Conservation (phyloP, 768 basidiomycete species). For the Boletus vermiculosoides region DNA sequence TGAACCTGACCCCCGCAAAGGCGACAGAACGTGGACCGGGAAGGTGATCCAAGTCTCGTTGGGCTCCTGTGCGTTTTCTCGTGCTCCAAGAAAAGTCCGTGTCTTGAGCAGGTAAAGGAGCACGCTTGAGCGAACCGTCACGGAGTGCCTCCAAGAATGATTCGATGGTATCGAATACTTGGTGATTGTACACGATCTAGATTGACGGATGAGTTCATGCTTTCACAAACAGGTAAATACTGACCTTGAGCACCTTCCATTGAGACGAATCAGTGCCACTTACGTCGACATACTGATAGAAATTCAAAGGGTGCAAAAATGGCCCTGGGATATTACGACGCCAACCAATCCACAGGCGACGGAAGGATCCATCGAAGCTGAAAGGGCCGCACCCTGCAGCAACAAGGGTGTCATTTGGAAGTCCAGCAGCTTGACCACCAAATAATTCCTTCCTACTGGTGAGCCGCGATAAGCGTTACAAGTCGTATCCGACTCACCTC, state of each 20-base stretch:
- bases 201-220: not conserved
- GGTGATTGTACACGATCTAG: conserved; percentile 59
- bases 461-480: not conserved
- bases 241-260: conserved; percentile 55
- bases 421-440: conserved; percentile 42
- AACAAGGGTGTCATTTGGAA: conserved; percentile 49
- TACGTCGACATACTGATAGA: conserved; percentile 58
- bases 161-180: conserved; percentile 47
- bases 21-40: conserved; percentile 63
- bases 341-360: conserved; percentile 53
- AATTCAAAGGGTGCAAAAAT: conserved; percentile 53
- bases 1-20: conserved; percentile 58
- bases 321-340: conserved; percentile 48
- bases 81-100: conserved; percentile 45
- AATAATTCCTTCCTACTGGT: conserved; percentile 45
- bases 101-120: conserved; percentile 28
- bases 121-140: conserved; percentile 50
- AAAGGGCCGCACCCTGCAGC: conserved; percentile 49
- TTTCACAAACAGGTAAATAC: not conserved
- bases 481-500: conserved; percentile 31
- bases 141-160: conserved; percentile 53
- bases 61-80: conserved; percentile 39
- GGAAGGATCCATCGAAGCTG: conserved; percentile 60
- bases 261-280: conserved; percentile 49
- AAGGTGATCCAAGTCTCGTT: conserved; percentile 59